Evolutionary conservation across 1,139 yeast species (phyloP).

Genomic region (Yamadazyma aaseri): DNA sequence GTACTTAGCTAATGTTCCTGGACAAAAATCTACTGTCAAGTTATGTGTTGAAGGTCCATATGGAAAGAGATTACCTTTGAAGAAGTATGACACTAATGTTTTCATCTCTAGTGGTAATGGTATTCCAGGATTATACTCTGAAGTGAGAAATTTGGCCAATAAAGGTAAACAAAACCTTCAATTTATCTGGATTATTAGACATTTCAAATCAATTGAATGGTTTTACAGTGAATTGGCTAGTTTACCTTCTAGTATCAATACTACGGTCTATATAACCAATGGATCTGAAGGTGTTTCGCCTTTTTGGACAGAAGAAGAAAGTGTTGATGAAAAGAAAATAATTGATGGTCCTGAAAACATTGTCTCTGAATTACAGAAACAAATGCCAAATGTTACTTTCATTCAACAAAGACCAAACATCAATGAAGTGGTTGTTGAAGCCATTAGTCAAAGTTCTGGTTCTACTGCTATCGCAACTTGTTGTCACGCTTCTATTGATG

Average conservation of each 20-base stretch:
- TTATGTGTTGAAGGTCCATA: constrained; percentile 43
- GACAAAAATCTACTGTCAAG: constrained; percentile 29
- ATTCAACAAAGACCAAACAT: constrained; percentile 45
- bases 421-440: constrained; percentile 29
- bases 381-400: constrained; percentile 25
- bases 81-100: constrained; percentile 52
- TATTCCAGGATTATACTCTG: constrained; percentile 51
- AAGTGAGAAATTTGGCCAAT: constrained; percentile 26
- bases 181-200: constrained; percentile 37
- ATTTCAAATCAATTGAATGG: constrained; percentile 49
- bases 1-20: constrained; percentile 50
- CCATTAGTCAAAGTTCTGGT: constrained; percentile 29
- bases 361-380: constrained; percentile 18
- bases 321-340: constrained; percentile 13
- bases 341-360: constrained; percentile 18
- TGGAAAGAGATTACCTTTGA: constrained; percentile 30
- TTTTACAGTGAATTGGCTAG: constrained; percentile 39
- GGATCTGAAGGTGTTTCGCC: constrained; percentile 3
- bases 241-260: constrained; percentile 23
- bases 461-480: constrained; percentile 39
- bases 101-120: constrained; percentile 74
- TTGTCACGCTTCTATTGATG: constrained; percentile 44
- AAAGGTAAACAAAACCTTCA: constrained; percentile 17
- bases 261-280: constrained; percentile 38
- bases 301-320: constrained; percentile 15